A percentile compares a stretch with the other conserved stretches of the same genome.
These are phyloP conservation scores for Sporobolus alterniflorus DNA, from an alignment of 202 grass and related monocot genomes.

Conservation along the genomic window DNA sequence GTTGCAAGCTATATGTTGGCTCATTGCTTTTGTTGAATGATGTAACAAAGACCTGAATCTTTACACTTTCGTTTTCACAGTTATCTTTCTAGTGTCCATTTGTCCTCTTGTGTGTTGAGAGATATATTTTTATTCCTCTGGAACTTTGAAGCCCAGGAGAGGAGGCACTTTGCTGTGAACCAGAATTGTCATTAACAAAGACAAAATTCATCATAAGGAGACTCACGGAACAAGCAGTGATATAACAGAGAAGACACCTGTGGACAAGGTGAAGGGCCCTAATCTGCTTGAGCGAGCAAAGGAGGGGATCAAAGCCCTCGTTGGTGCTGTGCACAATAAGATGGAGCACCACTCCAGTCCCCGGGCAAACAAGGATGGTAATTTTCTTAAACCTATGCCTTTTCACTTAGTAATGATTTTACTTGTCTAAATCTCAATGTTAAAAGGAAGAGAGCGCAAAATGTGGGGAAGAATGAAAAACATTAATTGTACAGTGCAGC, in stretches of 20 bases:
- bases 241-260: constrained; percentile 54
- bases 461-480: background rate
- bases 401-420: background rate
- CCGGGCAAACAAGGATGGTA: constrained; percentile 42
- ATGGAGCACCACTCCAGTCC: constrained; percentile 56
- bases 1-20: background rate
- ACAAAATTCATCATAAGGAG: constrained; percentile 55
- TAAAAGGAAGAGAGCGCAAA: background rate
- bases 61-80: background rate
- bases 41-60: background rate
- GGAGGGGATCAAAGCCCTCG: constrained; percentile 74
- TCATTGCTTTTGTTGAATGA: background rate
- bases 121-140: background rate
- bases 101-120: background rate
- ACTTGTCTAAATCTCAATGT: background rate
- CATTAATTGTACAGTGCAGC: background rate
- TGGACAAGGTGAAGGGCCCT: constrained; percentile 62
- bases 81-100: background rate
- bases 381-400: background rate
- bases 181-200: constrained; percentile 31
- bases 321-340: constrained; percentile 48
- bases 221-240: constrained; percentile 66
- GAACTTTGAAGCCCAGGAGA: background rate
- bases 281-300: constrained; percentile 76
- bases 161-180: background rate